A percentile compares a stretch with the other conserved stretches of the same genome.
Conservation (phyloP, 192 early-diverging fungal species). For the Coemansia sp. region DNA sequence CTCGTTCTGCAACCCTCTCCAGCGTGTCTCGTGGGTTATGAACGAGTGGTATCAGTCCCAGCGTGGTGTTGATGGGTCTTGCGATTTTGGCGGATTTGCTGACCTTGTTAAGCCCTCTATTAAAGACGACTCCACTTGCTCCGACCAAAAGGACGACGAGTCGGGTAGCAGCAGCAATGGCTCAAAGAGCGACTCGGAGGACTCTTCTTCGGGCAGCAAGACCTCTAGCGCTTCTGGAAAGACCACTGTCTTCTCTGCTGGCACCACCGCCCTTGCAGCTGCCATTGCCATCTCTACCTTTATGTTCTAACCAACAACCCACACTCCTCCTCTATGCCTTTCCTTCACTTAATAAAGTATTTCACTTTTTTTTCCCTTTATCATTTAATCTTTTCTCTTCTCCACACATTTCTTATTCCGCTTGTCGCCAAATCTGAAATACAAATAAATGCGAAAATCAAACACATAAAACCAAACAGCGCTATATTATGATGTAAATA, state of each 20-base stretch:
- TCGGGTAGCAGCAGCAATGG: conserved; percentile 1
- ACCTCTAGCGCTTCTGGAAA: conserved; percentile 5
- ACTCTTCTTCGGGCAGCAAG: conserved; percentile 4
- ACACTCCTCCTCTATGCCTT: no score
- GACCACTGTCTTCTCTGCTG: conserved; percentile 6
- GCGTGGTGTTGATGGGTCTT: conserved; percentile 34
- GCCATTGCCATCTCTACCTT: no score
- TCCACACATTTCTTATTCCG: background rate
- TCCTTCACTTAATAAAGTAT: no score
- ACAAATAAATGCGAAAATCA: no score
- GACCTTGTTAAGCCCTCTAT: conserved; percentile 13
- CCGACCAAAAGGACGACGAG: conserved; percentile 22
- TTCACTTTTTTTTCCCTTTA: background rate
- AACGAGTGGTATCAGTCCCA: conserved; percentile 45
- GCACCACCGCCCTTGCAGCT: conserved; percentile 4
- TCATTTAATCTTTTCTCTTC: background rate
- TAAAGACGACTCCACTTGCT: conserved; percentile 35
- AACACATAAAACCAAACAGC: no score
- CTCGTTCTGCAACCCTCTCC: conserved; percentile 38
- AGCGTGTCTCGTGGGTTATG: conserved; percentile 50
- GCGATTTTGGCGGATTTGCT: conserved; percentile 52
- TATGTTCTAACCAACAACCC: no score
- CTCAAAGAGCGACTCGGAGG: background rate
- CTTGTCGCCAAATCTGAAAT: no score
- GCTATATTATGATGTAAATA: background rate